Conservation (phyloP, 768 basidiomycete species). For the Lactifluus echinatus region DNA sequence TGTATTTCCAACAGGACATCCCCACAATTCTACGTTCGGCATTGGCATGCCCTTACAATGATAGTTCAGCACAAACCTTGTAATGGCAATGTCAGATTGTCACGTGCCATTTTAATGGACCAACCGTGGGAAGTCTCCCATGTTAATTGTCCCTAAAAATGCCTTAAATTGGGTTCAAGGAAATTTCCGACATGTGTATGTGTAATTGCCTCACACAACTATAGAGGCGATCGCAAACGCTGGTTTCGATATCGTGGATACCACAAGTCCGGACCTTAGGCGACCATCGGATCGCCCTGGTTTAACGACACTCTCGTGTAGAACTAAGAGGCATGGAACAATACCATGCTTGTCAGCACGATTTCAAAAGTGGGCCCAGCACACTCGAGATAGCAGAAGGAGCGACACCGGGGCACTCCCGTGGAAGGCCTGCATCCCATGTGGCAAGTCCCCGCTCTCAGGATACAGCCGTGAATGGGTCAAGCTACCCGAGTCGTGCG, state of each 20-base stretch:
- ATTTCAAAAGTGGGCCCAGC: background rate
- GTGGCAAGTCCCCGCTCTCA: background rate
- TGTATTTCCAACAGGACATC: no score
- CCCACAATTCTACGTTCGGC: no score
- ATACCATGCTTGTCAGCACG: conserved; percentile 9
- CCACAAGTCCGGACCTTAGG: conserved; percentile 12
- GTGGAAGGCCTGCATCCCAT: background rate
- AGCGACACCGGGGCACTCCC: background rate
- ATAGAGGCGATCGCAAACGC: conserved; percentile 34
- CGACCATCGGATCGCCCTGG: background rate
- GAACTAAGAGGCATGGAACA: conserved; percentile 6
- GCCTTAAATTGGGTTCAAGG: no score
- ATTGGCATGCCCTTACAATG: no score
- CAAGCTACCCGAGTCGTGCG: background rate
- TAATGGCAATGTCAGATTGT: no score
- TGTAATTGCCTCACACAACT: conserved; percentile 33
- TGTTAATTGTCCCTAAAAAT: no score
- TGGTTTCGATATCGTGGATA: conserved; percentile 38
- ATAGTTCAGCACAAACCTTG: no score
- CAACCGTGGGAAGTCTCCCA: no score
- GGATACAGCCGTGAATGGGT: background rate
- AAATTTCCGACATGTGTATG: no score
- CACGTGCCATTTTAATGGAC: no score
- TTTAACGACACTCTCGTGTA: conserved; percentile 13
- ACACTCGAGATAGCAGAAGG: background rate